Evolutionary conservation across 129 eudicot genomes (phyloP), one percentile per base, ranked within the genome.

Genomic region (Lactuca saligna): DNA sequence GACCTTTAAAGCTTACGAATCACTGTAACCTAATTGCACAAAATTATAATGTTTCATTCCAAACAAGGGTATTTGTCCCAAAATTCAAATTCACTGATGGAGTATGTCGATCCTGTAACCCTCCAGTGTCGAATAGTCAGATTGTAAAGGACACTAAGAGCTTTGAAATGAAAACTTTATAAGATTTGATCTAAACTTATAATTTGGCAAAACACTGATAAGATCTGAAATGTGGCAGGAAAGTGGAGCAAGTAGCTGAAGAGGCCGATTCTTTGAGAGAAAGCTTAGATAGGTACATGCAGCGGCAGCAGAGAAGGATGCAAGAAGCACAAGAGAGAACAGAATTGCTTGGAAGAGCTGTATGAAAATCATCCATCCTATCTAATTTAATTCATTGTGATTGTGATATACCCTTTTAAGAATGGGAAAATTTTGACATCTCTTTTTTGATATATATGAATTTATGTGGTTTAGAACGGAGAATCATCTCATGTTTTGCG

Each of bases 311-410:
- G 71, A 82, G 80, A 71, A 84, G 96, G 69, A 80, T 67, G 72
- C 96, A 85, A 72, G 99, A 94, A 84, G 93, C 87, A 54, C 95
- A 76, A 74, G 99, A 94, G 82, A 87, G 99, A 66, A 89, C 90
- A 32, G 97, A 88, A 60, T 80, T 94, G 81, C 86, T 94, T 74
- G 99, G 99, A 65, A 87, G 96, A 90, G 85, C 94, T 68, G 97
- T 94, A 87, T 77, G 96, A 61, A 70, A 17, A 48, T 49, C 49
- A 29, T 39, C 61, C 16, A 25, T 25, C 29, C 29, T 25, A 25
- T 25, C 29, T 25, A 33, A 25, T 54, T 37, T 32, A 15, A 12
- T 17, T 33, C 59, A 35, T 17, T 17, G 10, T 65, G 66, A 4
- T 25, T 25, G 29, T 25, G 29, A 25, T 25, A 25, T 74, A 56